Evolutionary conservation across 371 early-diverging fungal species (phyloP).

Genomic region (Lichtheimia ornata): DNA sequence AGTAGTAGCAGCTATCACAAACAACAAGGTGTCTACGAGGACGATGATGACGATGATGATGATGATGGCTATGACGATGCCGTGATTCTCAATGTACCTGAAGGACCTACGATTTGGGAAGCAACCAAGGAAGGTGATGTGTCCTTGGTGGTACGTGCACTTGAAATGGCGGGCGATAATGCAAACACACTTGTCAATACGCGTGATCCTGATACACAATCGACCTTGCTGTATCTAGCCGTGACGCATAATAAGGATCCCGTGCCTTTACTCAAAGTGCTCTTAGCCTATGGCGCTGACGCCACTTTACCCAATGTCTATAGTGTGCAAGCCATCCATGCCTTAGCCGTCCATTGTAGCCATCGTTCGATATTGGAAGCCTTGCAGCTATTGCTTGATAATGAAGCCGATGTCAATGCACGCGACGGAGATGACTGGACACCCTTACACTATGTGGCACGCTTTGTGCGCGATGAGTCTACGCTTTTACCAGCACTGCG

Average conservation of each 20-base stretch:
- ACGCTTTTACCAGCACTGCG: slow-evolving; percentile 28
- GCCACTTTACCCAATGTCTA: slow-evolving; percentile 42
- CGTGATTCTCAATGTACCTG: no score
- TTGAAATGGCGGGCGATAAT: slow-evolving; percentile 7
- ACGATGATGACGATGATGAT: no score
- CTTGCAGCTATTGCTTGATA: slow-evolving; percentile 16
- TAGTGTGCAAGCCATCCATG: slow-evolving; percentile 42
- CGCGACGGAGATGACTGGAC: slow-evolving; percentile 79
- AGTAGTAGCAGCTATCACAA: no score
- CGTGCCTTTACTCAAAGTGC: slow-evolving; percentile 28
- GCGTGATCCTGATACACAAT: slow-evolving; percentile 53
- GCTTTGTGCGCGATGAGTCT: slow-evolving; percentile 36
- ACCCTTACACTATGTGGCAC: slow-evolving; percentile 71
- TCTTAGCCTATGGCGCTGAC: slow-evolving; percentile 54
- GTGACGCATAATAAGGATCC: slow-evolving; percentile 37
- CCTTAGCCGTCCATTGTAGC: slow-evolving; percentile 30
- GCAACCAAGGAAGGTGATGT: slow-evolving; percentile 1
- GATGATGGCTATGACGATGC: no score
- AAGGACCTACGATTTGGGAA: neutral
- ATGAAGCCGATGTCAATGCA: slow-evolving; percentile 54
- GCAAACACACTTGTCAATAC: slow-evolving; percentile 33
- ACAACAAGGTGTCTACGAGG: no score
- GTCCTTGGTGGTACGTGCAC: no score
- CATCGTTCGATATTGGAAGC: slow-evolving; percentile 25
- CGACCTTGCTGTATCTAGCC: slow-evolving; percentile 46